Base-by-base conservation (phyloP, 2,329 filamentous ascomycete genomes). In the Rutstroemia sp. region DNA sequence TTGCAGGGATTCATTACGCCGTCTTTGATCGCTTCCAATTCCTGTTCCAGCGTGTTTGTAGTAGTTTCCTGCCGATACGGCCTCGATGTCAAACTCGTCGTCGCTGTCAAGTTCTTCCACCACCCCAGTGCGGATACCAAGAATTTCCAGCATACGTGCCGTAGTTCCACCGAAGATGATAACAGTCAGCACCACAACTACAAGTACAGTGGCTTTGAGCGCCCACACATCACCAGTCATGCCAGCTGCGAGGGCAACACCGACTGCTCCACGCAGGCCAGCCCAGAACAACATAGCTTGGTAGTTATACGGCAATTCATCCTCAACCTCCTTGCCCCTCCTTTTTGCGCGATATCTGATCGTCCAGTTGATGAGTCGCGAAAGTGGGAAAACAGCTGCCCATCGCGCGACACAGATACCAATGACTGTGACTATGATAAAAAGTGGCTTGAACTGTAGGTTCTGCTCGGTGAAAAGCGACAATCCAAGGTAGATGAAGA, bases 211-310 rank as follows among this genome's bases (percentile, higher is more conserved):
- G 6, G 94, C 94, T 65, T 91, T 87, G 38, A 99, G 78, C 0
- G 90, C 89, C 57, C 86, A 87, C 0, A 85, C 85, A 68, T 95
- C 83, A 47, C 92, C 94, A 0, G 83, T 86, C 48, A 99, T 79
- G 25, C 95, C 87, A 21, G 92, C 92, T 34, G 94, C 94, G 48
- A 99, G 78, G 1, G 94, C 94, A 38, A 99, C 94, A 57, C 94
- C 94, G 65, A 99, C 94, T 48, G 94, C 94, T 66, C 94, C 94
- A 61, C 94, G 89, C 30, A 99, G 79, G 25, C 94, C 94, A 16
- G 94, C 94, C 94, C 94, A 99, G 75, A 95, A 99, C n/a, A 99
- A 82, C 94, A 99, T 97, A n/a, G 88, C 91, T 72, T 97, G 94
- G 72, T 97, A 96, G 65, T 90, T 90, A 69, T 91, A 95, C 0